These are phyloP conservation scores for Quercus robur DNA, from an alignment of 306 rosid species.

Conservation along the genomic window DNA sequence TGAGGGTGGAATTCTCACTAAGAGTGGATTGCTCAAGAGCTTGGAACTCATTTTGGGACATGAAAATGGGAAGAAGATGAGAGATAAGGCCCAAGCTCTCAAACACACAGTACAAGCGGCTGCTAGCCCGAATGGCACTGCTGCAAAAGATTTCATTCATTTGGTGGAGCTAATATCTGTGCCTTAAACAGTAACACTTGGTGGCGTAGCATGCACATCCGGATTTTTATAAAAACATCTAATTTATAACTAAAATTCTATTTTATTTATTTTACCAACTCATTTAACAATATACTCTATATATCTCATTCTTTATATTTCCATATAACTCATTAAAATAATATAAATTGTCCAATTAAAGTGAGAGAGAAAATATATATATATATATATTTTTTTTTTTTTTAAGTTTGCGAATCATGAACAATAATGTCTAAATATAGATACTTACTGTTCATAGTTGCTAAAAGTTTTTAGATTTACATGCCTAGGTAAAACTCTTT, in stretches of 20 bases:
- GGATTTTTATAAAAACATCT: no score
- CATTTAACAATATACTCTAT: no score
- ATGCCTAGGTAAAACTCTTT: no score
- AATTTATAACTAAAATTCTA: fast-evolving
- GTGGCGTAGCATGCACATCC: not conserved
- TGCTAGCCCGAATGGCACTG: slow-evolving; percentile 24
- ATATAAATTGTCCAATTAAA: no score
- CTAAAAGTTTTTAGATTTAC: no score
- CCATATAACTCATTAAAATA: fast-evolving
- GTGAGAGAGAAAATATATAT: no score
- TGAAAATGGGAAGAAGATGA: slow-evolving; percentile 36
- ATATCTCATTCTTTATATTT: no score
- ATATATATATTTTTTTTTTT: no score
- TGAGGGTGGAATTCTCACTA: slow-evolving; percentile 42
- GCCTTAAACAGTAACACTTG: not conserved
- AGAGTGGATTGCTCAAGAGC: slow-evolving; percentile 31
- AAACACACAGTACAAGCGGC: slow-evolving; percentile 22
- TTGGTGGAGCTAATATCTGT: slow-evolving; percentile 9
- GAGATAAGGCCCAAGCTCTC: slow-evolving; percentile 15
- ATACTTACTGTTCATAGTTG: no score
- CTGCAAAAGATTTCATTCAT: slow-evolving; percentile 14
- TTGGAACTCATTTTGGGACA: slow-evolving; percentile 33
- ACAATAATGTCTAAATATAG: no score
- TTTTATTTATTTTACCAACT: no score
- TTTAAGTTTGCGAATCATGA: no score